Evolutionary conservation across 768 basidiomycete species (phyloP), one percentile per base, ranked within the genome.

Genomic region (Lentinula aciculospora): DNA sequence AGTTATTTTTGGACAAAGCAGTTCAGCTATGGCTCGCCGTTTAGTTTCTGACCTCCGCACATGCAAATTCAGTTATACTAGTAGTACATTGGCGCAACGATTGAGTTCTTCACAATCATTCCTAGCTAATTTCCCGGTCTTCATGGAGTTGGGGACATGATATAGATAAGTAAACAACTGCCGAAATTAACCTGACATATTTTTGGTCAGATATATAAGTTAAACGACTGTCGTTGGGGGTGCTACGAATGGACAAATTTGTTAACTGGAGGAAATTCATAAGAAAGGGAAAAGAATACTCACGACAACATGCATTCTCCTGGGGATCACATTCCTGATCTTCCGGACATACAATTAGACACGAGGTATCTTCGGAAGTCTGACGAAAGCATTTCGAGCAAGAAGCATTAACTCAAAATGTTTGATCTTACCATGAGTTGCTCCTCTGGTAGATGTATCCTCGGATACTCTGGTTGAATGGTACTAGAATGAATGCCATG

Each of bases 401-500:
- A 36, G 10, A 48, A 48, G 9, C 8, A 10, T 19, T 46, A 9
- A 23, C n/a, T 48, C 9, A n/a, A n/a, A n/a, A n/a, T n/a, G 27
- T 21, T 3, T 32, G 25, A 68, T n/a, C 73, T 37, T 58, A 86
- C 84, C 73, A 78, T 80, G 10, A 79, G 58, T 57, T 72, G 73
- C 25, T 80, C 81, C 37, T 82, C 81, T 9, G 78, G 74, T 51
- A 71, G 64, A 44, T 70, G 62, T 48, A 65, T 71, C 46, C 66
- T 71, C 44, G 71, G 75, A 61, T 92, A 92, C 66, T 97, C 94
- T 5, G 94, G 94, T 65, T 97, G 94, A 60, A 97, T 95, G 2
- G 94, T 97, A 62, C 89, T 87, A 4, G 90, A 92, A 73, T 98
- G 97, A 58, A 99, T 94, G 27, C 95, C 95, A 64, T 91, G 89